phyloP scores from a whole-genome alignment of 2,329 filamentous ascomycete species.

The Penicillium sp. region DNA sequence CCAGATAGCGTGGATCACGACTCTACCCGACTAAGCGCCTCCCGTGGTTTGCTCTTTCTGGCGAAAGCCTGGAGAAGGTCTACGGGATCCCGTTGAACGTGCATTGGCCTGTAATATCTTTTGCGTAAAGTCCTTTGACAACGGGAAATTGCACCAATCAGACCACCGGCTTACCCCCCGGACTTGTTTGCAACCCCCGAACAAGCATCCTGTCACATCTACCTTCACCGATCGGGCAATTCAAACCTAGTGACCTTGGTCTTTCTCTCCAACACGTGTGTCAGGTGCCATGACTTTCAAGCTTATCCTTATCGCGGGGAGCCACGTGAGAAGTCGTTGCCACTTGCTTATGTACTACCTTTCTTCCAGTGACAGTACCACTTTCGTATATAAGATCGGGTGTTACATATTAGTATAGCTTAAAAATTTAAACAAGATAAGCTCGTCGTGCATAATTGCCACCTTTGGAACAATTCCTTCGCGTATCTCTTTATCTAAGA shows the following conservation, averaged over 20 bases:
- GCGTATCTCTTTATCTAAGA: background rate
- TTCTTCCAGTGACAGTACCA: too few relatives aligned
- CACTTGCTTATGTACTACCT: too few relatives aligned
- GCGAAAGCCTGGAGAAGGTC: constrained; percentile 19
- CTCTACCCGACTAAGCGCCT: constrained; percentile 10
- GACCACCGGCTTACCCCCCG: background rate
- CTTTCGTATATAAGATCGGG: too few relatives aligned
- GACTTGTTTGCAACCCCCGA: background rate
- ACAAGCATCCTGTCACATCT: background rate
- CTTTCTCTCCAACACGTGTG: background rate
- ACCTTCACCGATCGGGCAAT: constrained; percentile 12
- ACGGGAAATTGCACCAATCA: constrained; percentile 15
- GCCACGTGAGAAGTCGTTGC: background rate
- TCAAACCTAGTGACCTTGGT: constrained; percentile 11
- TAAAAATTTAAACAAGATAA: too few relatives aligned
- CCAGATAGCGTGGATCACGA: constrained; percentile 9
- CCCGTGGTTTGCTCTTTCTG: constrained; percentile 8
- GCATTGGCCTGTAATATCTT: constrained; percentile 13
- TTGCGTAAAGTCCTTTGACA: constrained; percentile 17
- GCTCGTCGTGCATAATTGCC: too few relatives aligned
- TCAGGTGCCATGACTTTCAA: constrained; percentile 8
- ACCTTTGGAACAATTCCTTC: background rate
- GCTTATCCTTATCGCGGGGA: constrained; percentile 9
- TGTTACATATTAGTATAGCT: too few relatives aligned
- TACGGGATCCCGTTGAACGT: background rate